Conservation (phyloP, 192 early-diverging fungal species). For the Backusella mclennaniae region DNA sequence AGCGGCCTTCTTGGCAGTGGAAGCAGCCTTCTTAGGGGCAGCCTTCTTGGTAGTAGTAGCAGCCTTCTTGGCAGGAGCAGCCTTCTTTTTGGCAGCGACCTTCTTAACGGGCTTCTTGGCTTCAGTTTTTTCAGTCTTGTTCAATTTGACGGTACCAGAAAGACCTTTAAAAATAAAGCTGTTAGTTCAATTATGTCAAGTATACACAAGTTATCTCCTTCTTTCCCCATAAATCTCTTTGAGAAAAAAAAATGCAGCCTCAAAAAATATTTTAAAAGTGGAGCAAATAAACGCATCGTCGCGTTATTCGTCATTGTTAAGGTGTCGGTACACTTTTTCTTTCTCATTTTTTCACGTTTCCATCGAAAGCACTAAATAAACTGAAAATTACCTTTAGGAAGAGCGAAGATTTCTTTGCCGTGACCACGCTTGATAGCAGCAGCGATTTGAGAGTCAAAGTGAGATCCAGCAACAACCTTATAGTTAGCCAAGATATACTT, state of each 20-base stretch:
- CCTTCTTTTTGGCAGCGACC: conserved; percentile 28
- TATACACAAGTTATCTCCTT: too few species aligned
- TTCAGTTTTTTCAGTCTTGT: conserved; percentile 44
- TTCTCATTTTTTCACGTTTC: neutral
- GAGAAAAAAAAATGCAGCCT: neutral
- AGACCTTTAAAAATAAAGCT: conserved; percentile 27
- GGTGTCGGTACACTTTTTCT: neutral
- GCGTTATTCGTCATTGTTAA: neutral
- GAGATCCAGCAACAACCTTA: conserved; percentile 44
- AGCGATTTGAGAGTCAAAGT: conserved; percentile 57
- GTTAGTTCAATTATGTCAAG: neutral
- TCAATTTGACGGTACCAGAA: conserved; percentile 65
- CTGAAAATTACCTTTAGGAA: conserved; percentile 59
- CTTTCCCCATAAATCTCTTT: neutral
- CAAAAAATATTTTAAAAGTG: neutral
- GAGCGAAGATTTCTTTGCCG: conserved; percentile 57
- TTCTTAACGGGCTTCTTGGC: conserved; percentile 52
- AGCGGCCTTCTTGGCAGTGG: conserved; percentile 28
- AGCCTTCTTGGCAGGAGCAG: conserved; percentile 35
- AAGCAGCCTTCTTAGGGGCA: conserved; percentile 43
- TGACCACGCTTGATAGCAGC: conserved; percentile 61
- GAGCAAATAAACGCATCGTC: neutral
- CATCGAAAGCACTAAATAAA: conserved; percentile 1
- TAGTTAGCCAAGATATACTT: conserved; percentile 78
- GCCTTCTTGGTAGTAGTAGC: conserved; percentile 23